Base-by-base conservation (phyloP, 192 early-diverging fungal genomes). In the Ambispora gerdemannii region DNA sequence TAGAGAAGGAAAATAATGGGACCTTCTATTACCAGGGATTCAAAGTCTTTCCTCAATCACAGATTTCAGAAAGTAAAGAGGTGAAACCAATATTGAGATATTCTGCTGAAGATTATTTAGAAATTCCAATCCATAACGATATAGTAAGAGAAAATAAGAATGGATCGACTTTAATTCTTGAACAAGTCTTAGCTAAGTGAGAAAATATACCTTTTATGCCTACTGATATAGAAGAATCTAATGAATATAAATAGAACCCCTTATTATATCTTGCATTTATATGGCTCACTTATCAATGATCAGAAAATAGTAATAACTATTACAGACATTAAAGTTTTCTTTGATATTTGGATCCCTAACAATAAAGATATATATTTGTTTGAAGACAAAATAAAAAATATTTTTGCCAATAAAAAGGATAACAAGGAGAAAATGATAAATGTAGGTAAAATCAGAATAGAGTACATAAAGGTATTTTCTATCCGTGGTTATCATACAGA, bases 201-300 rank as follows among this genome's bases (percentile, higher is more conserved):
- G 2, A 34, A 63, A 28, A 20, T 63, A 63, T 63, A 15, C 35
- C 34, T 28, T 63, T 63, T 34, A 63, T 63, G 61, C 61, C 61
- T n/a, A 13, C 4, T 13, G 35, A 63, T 13, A 22, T 63, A 19
- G n/a, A 24, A 38, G 35, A 63, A 63, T 31, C 30, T 63, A 63
- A 63, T 3, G 60, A 63, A 36, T 63, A 63, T 6, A 36, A 63
- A 63, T 63, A 4, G 31, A 20, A 63, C n/a, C 1, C 61, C 35
- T 7, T 1, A 47, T 43, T 63, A 63, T 63, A 8, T 63, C 24
- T 35, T 63, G n/a, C 36, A 13, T 6, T 1, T 63, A 10, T 63
- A 63, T 63, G 32, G 61, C 0, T 35, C 22, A 20, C 61, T 63
- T 13, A n/a, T 63, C 10, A 63, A 63, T 35, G 34, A 36, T 7